phyloP scores from a whole-genome alignment of 768 basidiomycete species.

The Panaeolus cyanescens region DNA sequence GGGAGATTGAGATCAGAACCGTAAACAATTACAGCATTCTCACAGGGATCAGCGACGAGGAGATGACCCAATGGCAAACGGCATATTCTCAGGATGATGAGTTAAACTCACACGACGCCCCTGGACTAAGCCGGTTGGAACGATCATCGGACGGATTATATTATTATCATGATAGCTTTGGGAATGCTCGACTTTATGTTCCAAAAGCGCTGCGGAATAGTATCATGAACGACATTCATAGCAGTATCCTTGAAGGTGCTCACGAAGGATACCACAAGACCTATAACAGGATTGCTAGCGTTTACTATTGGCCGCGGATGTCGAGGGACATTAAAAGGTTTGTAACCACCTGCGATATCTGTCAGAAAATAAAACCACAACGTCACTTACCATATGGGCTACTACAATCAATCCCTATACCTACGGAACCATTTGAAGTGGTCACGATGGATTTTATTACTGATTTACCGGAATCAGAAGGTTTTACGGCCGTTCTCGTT shows the following conservation, averaged over 20 bases:
- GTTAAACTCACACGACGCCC: too few relatives aligned
- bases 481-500: slow-evolving; percentile 29
- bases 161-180: slow-evolving; percentile 26
- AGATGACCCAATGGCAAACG: too few relatives aligned
- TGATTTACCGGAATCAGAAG: slow-evolving; percentile 30
- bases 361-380: slow-evolving; percentile 26
- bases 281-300: slow-evolving; percentile 19
- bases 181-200: slow-evolving; percentile 28
- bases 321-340: slow-evolving; percentile 20
- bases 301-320: slow-evolving; percentile 35
- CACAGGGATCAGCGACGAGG: too few relatives aligned
- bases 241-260: slow-evolving; percentile 22
- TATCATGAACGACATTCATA: slow-evolving; percentile 26
- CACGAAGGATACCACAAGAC: slow-evolving; percentile 28
- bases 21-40: too few relatives aligned
- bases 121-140: background rate
- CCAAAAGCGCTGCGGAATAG: slow-evolving; percentile 14
- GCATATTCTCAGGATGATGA: too few relatives aligned
- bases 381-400: slow-evolving; percentile 32
- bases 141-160: slow-evolving; percentile 14
- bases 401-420: slow-evolving; percentile 34
- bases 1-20: too few relatives aligned
- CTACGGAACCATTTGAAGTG: slow-evolving; percentile 28
- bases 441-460: slow-evolving; percentile 37
- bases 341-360: slow-evolving; percentile 24